A percentile compares a stretch with the other conserved stretches of the same genome.
Evolutionary conservation across 495 filamentous ascomycete genomes (phyloP).

Genomic region (Aspergillus bridgeri): DNA sequence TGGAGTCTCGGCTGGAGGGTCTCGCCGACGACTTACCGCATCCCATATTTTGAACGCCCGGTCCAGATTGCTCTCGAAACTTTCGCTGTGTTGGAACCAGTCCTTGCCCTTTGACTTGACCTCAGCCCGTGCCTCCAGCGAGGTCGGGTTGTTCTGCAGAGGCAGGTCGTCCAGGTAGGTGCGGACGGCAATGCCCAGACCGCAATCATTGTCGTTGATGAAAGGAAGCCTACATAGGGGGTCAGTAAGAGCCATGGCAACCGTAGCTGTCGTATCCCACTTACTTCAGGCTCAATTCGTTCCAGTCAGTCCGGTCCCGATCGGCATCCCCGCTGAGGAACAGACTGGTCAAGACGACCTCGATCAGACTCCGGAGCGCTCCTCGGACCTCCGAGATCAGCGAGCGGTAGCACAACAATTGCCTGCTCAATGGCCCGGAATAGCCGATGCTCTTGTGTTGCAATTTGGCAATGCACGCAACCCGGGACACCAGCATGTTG

Average conservation of each 20-base stretch:
- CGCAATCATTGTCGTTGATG: slow-evolving; percentile 75
- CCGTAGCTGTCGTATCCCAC: slow-evolving; percentile 19
- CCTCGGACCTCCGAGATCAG: slow-evolving; percentile 74
- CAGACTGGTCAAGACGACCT: slow-evolving; percentile 73
- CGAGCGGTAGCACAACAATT: slow-evolving; percentile 82
- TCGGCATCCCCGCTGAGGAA: slow-evolving; percentile 74
- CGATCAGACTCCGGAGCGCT: slow-evolving; percentile 74
- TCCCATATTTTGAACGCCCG: slow-evolving; percentile 81
- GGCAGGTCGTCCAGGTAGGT: slow-evolving; percentile 84
- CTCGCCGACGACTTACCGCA: slow-evolving; percentile 51
- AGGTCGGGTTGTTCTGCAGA: slow-evolving; percentile 50
- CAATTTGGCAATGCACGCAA: slow-evolving; percentile 76
- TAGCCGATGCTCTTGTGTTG: slow-evolving; percentile 84
- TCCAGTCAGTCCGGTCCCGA: slow-evolving; percentile 66
- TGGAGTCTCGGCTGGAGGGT: not conserved
- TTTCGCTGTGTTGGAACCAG: slow-evolving; percentile 73
- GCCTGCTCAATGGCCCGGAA: slow-evolving; percentile 88
- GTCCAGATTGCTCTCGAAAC: slow-evolving; percentile 73
- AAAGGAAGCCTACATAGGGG: slow-evolving; percentile 70
- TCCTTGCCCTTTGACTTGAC: slow-evolving; percentile 61
- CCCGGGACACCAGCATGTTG: slow-evolving; percentile 77
- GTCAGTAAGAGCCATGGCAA: slow-evolving; percentile 24
- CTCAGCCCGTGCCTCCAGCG: slow-evolving; percentile 56
- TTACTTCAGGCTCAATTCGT: slow-evolving; percentile 68
- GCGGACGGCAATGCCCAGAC: slow-evolving; percentile 84